Percentiles rank a stretch among this genome's conserved stretches.
These are phyloP conservation scores for Xylaria venustula DNA, from an alignment of 495 filamentous ascomycete species.

Conservation along the genomic window DNA sequence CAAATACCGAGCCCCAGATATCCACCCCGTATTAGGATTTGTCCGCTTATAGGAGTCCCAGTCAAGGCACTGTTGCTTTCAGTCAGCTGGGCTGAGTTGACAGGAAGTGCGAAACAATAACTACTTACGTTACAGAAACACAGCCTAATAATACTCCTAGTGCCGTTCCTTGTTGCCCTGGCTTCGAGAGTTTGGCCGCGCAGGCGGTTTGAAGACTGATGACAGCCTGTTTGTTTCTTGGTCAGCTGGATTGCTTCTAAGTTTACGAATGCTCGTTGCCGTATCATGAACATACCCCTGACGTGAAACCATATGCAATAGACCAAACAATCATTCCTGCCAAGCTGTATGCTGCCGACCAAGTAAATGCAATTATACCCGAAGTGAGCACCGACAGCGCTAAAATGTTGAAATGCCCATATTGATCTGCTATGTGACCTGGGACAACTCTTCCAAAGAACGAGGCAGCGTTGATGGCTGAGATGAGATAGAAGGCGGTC, in stretches of 20 bases:
- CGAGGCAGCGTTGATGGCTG: conserved; percentile 46
- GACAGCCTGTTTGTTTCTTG: conserved; percentile 13
- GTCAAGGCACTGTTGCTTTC: conserved; percentile 28
- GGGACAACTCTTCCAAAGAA: conserved; percentile 54
- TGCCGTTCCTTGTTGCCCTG: conserved; percentile 41
- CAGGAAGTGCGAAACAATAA: not conserved
- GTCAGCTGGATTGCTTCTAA: not conserved
- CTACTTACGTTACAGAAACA: conserved; percentile 28
- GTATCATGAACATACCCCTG: conserved; percentile 17
- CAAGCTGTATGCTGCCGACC: conserved; percentile 34
- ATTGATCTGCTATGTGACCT: conserved; percentile 46
- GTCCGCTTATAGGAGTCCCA: conserved; percentile 47
- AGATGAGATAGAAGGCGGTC: conserved; percentile 50
- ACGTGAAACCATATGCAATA: conserved; percentile 29
- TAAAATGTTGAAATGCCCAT: conserved; percentile 48
- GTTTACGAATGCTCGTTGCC: not conserved
- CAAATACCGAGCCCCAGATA: conserved; percentile 28
- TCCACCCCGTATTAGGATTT: conserved; percentile 33
- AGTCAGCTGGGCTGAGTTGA: not conserved
- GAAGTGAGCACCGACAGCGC: conserved; percentile 21
- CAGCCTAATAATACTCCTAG: conserved; percentile 43
- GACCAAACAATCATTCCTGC: conserved; percentile 36
- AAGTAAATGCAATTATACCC: conserved; percentile 38
- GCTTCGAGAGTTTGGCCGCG: conserved; percentile 18
- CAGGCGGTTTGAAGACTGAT: conserved; percentile 22